Evolutionary conservation across 1,284 basidiomycete species (phyloP), one percentile per base, ranked within the genome.

Genomic region (Waitea zeae): DNA sequence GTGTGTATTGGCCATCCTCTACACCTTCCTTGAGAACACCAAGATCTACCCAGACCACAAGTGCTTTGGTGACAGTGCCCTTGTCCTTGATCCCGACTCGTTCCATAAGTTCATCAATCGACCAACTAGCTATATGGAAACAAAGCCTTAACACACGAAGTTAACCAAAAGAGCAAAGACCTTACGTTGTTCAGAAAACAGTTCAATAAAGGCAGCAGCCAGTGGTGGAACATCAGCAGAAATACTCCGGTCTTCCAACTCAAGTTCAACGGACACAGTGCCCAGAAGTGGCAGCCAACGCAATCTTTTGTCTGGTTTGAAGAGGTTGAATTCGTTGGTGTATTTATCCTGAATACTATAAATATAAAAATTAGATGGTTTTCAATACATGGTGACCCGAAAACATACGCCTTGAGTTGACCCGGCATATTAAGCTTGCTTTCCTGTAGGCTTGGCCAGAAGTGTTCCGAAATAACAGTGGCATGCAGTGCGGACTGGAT

Each of bases 261-360:
- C 72, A 4, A 96, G 56, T 36, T 82, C 72, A 28, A 96, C 51
- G 28, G 71, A 62, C 18, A 90, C 70, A 2, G 75, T 83, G 0
- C 90, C 90, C 13, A 92, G 66, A 46, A 88, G 78, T 9, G 86
- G 77, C 4, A 93, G 52, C 78, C 86, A 96, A 36, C 73, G 69
- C 20, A 96, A 64, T 42, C 66, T 70, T 59, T 95, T 93, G 53
- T 93, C 88, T 0, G 87, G 86, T 48, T 93, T 92, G 58, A 88
- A 83, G 11, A 61, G 58, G 15, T 62, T 62, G 51, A 81, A 96
- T 41, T 81, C 73, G 29, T 68, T 64, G 4, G 80, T 70, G 48
- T 93, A 95, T 20, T 64, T 53, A 22, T 73, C 64, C 54, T 88
- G 81, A 5, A 79, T 57, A 20, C 84, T 90, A 41, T 20, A 14